A percentile compares a stretch with the other conserved stretches of the same genome.
phyloP scores from a whole-genome alignment of 305 asterid genomes.

The Fraxinus latifolia region DNA sequence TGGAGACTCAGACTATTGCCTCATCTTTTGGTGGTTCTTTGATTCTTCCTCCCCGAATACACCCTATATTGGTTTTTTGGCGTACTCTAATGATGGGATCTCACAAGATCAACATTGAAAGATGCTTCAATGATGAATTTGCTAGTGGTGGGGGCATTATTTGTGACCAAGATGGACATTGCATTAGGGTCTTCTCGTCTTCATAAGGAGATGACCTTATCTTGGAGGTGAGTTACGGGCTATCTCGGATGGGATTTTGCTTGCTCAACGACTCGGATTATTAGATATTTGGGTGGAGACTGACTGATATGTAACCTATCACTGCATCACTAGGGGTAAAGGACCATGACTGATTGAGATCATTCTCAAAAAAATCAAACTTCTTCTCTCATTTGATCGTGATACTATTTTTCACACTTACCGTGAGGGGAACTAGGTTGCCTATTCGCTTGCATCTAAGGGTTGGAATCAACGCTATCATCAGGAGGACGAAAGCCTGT shows the following conservation, averaged over 20 bases:
- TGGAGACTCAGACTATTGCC: background rate
- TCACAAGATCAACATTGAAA: background rate
- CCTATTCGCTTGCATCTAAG: background rate
- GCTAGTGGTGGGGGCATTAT: background rate
- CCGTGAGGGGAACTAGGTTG: too few relatives aligned
- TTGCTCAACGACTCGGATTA: too few relatives aligned
- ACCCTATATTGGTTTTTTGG: background rate
- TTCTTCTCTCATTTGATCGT: too few relatives aligned
- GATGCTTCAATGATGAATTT: background rate
- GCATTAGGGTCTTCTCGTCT: background rate
- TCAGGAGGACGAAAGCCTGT: background rate
- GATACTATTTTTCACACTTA: too few relatives aligned
- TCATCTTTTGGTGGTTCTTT: background rate
- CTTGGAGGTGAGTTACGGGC: too few relatives aligned
- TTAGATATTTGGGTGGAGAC: too few relatives aligned
- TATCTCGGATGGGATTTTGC: too few relatives aligned
- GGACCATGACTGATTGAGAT: too few relatives aligned
- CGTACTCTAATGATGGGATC: background rate
- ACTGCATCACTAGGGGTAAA: too few relatives aligned
- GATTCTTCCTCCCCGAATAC: background rate
- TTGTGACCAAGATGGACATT: background rate
- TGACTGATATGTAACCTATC: too few relatives aligned
- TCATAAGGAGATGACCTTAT: too few relatives aligned
- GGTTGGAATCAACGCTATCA: background rate
- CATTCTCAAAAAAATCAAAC: too few relatives aligned